These are phyloP conservation scores for Hypoxylon sp. DNA, from an alignment of 2,329 filamentous ascomycete genomes.

Conservation along the genomic window DNA sequence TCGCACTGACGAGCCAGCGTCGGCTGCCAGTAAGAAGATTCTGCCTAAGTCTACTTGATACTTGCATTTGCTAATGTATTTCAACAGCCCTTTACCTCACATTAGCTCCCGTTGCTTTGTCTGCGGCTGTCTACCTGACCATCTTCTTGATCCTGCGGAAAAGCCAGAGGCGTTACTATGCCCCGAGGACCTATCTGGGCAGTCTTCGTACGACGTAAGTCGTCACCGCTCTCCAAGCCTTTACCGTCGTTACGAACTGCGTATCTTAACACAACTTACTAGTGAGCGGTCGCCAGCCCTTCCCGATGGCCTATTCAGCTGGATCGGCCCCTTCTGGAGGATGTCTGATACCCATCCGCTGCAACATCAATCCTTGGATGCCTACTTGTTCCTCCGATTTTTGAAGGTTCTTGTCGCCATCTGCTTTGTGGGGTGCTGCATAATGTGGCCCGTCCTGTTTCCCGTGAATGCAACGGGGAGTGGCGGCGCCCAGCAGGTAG, in stretches of 20 bases:
- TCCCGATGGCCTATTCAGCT: constrained; percentile 69
- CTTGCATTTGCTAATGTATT: constrained; percentile 23
- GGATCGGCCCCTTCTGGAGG: constrained; percentile 72
- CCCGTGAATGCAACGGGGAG: constrained; percentile 88
- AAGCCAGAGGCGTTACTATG: constrained; percentile 57
- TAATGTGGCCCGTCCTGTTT: constrained; percentile 87
- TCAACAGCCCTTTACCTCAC: constrained; percentile 53
- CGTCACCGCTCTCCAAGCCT: background rate
- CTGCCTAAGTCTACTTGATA: background rate
- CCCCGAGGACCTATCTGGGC: constrained; percentile 59
- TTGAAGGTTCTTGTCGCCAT: constrained; percentile 78
- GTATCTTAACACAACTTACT: constrained; percentile 9
- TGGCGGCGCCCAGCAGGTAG: constrained; percentile 69
- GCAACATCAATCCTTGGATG: constrained; percentile 90
- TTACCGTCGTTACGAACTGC: background rate
- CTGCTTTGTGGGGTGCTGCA: constrained; percentile 80
- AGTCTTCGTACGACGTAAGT: constrained; percentile 53
- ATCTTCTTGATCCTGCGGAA: constrained; percentile 57
- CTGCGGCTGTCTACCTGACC: constrained; percentile 51
- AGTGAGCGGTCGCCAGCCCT: constrained; percentile 67
- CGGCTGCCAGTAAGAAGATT: constrained; percentile 40
- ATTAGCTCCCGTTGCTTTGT: constrained; percentile 49
- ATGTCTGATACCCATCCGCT: constrained; percentile 80
- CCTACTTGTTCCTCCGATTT: constrained; percentile 89
- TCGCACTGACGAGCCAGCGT: constrained; percentile 24